Evolutionary conservation across 2,329 filamentous ascomycete genomes (phyloP).

Genomic region (Cladosporium sp.): DNA sequence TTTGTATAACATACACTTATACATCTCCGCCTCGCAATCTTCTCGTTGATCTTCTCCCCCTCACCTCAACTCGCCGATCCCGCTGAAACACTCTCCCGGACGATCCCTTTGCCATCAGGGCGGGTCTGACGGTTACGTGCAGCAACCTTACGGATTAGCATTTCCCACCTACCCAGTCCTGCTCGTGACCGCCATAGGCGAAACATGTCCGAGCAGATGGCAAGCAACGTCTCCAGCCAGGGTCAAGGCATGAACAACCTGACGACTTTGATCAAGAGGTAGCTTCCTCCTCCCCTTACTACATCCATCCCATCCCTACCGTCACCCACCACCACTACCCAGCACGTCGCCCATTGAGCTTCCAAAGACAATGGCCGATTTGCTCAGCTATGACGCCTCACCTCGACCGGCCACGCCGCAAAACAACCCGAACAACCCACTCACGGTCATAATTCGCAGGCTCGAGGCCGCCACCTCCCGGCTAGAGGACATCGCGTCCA

Average conservation of each 20-base stretch:
- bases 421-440: conserved; percentile 34
- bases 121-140: conserved; percentile 9
- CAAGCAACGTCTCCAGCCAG: background rate
- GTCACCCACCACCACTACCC: background rate
- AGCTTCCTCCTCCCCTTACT: conserved; percentile 11
- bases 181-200: conserved; percentile 6
- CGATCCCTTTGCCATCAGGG: conserved; percentile 1
- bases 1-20: background rate
- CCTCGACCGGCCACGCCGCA: conserved; percentile 15
- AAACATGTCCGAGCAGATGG: conserved; percentile 11
- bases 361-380: conserved; percentile 12
- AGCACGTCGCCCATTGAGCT: background rate
- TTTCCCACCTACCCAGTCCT: background rate
- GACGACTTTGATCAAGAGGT: conserved; percentile 98
- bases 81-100: background rate
- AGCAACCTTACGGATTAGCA: background rate
- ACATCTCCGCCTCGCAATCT: background rate
- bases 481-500: conserved; percentile 90
- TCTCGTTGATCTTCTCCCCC: too few species aligned
- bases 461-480: conserved; percentile 95
- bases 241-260: conserved; percentile 81
- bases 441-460: conserved; percentile 56
- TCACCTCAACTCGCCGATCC: background rate
- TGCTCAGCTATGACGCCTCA: conserved; percentile 15
- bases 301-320: conserved; percentile 10